Base-by-base conservation (phyloP, 2,329 filamentous ascomycete genomes). In the Anisogramma anomala region DNA sequence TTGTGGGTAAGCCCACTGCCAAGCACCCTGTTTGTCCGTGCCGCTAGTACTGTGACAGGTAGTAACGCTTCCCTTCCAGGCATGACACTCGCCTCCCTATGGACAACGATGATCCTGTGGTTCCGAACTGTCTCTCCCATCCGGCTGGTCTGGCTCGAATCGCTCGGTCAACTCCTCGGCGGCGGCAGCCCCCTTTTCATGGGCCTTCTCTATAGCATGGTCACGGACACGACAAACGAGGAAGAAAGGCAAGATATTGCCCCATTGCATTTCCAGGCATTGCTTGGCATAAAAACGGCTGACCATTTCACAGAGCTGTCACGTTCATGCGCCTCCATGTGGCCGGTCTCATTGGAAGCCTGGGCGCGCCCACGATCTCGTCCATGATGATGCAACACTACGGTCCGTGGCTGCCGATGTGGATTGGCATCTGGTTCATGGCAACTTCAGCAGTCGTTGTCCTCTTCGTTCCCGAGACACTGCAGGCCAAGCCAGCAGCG, bases 381-480 rank as follows among this genome's bases (percentile, higher is more conserved):
- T 52, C 54, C 7, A n/a, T 52, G 7, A 45, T 58, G 26, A 58
- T 58, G 55, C 42, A 49, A 14, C 47, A 14, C n/a, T 23, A 36
- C 1, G 54, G 55, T 1, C 52, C 54, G 1, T 58, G 56, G 56
- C 47, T 52, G 6, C 40, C 52, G 1, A 45, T 53, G 6, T 48
- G 49, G 34, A 41, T 50, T 6, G 52, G 52, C 10, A 9, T 52
- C 6, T 39, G 30, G 2, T 34, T 52, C 17, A 31, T 52, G 3
- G 34, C 20, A 26, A 5, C 15, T 19, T 33, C 25, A 4, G 11
- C 31, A 28, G 1, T 38, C 26, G 26, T 42, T 33, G 22, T 43
- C 36, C 36, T 55, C 26, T 52, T 56, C 39, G 38, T 58, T 8
- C 54, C 55, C 3, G 55, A 58, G 43, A 57, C 55, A 0, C 43